phyloP scores from a whole-genome alignment of 176 grass and related monocot species.

The Tuctoria greenei region DNA sequence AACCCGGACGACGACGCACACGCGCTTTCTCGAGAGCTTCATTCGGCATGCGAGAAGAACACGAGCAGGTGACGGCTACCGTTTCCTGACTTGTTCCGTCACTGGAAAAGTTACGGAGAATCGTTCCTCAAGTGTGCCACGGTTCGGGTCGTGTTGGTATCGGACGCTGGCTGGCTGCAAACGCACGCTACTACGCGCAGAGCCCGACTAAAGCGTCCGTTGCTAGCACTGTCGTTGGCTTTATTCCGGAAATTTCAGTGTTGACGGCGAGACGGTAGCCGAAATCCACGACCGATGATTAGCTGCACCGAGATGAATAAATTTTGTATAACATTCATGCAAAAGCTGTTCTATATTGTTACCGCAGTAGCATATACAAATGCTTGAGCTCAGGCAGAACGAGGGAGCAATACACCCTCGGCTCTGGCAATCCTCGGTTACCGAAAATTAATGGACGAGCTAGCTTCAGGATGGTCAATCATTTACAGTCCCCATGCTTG shows the following conservation, averaged over 20 bases:
- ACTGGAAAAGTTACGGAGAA: background rate
- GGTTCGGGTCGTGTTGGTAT: background rate
- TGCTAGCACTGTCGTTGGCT: too few species aligned
- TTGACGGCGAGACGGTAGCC: background rate
- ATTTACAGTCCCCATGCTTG: background rate
- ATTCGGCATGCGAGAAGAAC: too few species aligned
- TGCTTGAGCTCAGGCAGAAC: too few species aligned
- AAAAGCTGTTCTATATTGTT: background rate
- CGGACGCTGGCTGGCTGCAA: background rate
- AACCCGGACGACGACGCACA: too few species aligned
- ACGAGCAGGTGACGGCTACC: too few species aligned
- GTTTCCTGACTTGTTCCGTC: background rate
- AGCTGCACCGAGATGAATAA: background rate
- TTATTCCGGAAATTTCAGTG: background rate
- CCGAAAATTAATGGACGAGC: background rate
- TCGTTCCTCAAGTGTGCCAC: background rate
- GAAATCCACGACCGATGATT: background rate
- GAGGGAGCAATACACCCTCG: background rate
- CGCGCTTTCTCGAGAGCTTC: too few species aligned
- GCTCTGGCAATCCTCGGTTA: background rate
- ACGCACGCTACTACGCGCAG: background rate
- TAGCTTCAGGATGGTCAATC: slow-evolving; percentile 15
- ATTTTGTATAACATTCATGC: too few species aligned
- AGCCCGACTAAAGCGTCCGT: background rate
- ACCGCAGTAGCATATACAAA: too few species aligned